Conservation (phyloP, 768 basidiomycete genomes). For the Amanita rimosa region DNA sequence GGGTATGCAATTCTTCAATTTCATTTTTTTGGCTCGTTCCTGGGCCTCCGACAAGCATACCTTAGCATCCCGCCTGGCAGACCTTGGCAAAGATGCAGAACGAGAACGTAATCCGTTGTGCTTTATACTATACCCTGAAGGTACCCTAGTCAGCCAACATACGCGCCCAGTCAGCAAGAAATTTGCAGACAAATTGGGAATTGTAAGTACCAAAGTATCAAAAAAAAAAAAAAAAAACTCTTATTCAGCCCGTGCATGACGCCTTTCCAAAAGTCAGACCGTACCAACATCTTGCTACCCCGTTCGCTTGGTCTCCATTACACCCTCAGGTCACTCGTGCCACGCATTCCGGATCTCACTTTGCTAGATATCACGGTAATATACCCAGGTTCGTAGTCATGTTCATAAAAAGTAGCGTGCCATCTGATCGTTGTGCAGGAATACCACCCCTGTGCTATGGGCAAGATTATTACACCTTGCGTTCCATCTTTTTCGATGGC, state of each 20-base stretch:
- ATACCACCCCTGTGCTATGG: conserved; percentile 75
- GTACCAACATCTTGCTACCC: conserved; percentile 75
- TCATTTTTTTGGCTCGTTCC: conserved; percentile 86
- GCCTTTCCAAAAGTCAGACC: conserved; percentile 47
- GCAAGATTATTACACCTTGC: conserved; percentile 81
- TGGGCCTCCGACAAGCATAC: conserved; percentile 78
- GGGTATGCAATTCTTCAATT: conserved; percentile 92
- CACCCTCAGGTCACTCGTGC: conserved; percentile 68
- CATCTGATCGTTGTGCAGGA: conserved; percentile 27
- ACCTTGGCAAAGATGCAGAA: conserved; percentile 61
- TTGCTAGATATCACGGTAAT: conserved; percentile 87
- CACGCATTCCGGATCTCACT: conserved; percentile 65
- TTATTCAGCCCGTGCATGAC: background rate
- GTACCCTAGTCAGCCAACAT: conserved; percentile 81
- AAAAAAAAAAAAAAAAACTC: too few relatives aligned
- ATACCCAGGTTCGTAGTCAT: conserved; percentile 60
- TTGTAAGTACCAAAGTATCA: conserved; percentile 65
- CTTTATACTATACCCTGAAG: conserved; percentile 90
- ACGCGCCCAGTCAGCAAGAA: conserved; percentile 79
- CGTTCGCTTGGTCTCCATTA: conserved; percentile 88
- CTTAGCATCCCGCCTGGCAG: conserved; percentile 53
- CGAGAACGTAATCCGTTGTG: conserved; percentile 60
- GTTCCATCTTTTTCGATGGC: conserved; percentile 76
- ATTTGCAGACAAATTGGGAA: conserved; percentile 80
- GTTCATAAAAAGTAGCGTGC: conserved; percentile 1